Evolutionary conservation across 1,139 yeast species (phyloP), one percentile per base, ranked within the genome.

Genomic region (Taphrina confusa): DNA sequence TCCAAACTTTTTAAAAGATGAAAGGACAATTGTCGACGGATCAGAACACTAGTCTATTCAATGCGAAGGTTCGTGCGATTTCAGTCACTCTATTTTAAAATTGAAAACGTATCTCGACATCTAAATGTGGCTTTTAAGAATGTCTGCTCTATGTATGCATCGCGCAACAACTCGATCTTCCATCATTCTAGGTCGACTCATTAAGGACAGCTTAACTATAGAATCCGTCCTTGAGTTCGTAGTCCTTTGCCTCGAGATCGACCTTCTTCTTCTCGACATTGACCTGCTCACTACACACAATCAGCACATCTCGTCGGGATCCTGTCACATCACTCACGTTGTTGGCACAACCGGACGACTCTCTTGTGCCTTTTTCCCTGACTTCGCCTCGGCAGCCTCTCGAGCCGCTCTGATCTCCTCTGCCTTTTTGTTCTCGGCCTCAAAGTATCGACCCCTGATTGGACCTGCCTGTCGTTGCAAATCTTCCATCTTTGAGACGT

Each of bases 401-500:
- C 58, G 50, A 11, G 58, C 58, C 9, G 51, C 51, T 20, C 58
- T 42, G 16, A 42, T 28, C 68, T 95, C 94, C 78, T 91, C 97
- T 77, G 87, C 84, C 72, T 80, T 77, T 82, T 88, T 87, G 77
- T 92, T 97, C 78, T 92, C 96, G 75, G 90, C 89, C 78, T 92
- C 90, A 70, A 85, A 78, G 80, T 87, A 92, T 79, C 98, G 86
- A 71, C 97, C 97, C 78, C 86, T 87, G 76, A 92, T 89, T 68
- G 92, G 78, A 80, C 94, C 92, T 76, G 98, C 98, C 70, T 85
- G 80, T 57, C 96, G 81, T 55, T 97, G 95, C 73, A 92, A 84
- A 77, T 92, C 98, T 78, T 94, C 98, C 78, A 91, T 90, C 78
- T 87, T 91, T 72, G 98, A 97, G 77, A 94, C 85, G 81, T 92